These are phyloP conservation scores for Beauveria caledonica DNA, from an alignment of 2,329 filamentous ascomycete species.

Conservation along the genomic window DNA sequence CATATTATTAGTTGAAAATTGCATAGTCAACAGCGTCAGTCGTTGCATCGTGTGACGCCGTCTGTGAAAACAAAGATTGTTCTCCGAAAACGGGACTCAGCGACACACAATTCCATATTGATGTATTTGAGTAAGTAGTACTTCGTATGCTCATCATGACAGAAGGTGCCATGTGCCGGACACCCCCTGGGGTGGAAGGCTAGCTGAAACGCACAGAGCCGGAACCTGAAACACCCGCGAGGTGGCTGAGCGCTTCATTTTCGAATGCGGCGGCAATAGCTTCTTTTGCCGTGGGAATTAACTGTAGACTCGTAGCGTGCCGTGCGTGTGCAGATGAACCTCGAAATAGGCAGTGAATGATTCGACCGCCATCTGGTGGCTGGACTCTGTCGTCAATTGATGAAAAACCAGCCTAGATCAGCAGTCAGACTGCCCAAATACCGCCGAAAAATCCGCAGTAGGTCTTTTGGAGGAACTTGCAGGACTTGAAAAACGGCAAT, in stretches of 20 bases:
- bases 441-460: too few species aligned
- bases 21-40: too few species aligned
- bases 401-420: neutral
- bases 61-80: too few species aligned
- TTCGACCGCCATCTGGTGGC: neutral
- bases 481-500: neutral
- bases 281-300: neutral
- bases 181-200: neutral
- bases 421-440: too few species aligned
- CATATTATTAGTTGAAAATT: too few species aligned
- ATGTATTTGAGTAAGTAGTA: too few species aligned
- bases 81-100: too few species aligned
- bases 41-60: too few species aligned
- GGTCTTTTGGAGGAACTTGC: neutral
- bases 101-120: too few species aligned
- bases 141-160: neutral
- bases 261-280: neutral
- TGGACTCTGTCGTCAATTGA: neutral
- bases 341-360: neutral
- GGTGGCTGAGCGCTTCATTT: neutral
- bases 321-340: neutral
- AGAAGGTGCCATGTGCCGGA: neutral
- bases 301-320: neutral
- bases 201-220: slow-evolving; percentile 5
- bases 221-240: slow-evolving; percentile 6